Evolutionary conservation across 2,329 filamentous ascomycete species (phyloP), one percentile per base, ranked within the genome.

Genomic region (Plenodomus biglobosus): DNA sequence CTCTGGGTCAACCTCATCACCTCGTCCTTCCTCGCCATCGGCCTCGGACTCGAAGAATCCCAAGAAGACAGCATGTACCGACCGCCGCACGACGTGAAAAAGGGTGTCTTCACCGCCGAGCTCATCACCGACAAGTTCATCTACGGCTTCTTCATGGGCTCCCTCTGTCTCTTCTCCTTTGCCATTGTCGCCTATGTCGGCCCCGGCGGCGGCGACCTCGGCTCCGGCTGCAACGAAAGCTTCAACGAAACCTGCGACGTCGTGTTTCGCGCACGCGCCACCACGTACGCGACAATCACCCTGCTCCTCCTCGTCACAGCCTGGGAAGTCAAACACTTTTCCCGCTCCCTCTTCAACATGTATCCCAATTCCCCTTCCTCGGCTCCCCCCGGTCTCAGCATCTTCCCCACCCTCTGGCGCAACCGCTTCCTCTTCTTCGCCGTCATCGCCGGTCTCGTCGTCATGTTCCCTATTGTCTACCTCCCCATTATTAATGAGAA

Each of bases 1-100:
- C 70, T 78, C 18, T 78, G 75, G 72, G 73, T 75, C 52, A 78
- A 76, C 52, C 66, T 77, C 42, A 74, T 78, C 48, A 75, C 74
- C 1, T 76, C 74, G 1, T 76, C 74, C 32, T 76, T 77, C 68
- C 68, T 76, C 36, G 75, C 74, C 43, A 75, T 77, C 32, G 75
- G 75, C 27, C 71, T 78, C 1, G 75, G 75, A 30, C 66, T 77
- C 35, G 75, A 78, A 58, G 73, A 76, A 50, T 71, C 73, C 3
- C 73, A 75, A 16, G 63, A 71, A 40, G 75, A 78, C 58, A 73
- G 73, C 60, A 76, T 78, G 74, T 69, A 66, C 44, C 71, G 75
- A 11, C 72, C 73, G n/a, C 75, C 75, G 0, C 74, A 75, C 48
- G 65, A 70, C 45, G 68, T 76, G 41, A 62, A 66, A 42, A 65